A percentile compares a stretch with the other conserved stretches of the same genome.
phyloP scores from a whole-genome alignment of 352 stramenopile species.

The Phytophthora sojae region DNA sequence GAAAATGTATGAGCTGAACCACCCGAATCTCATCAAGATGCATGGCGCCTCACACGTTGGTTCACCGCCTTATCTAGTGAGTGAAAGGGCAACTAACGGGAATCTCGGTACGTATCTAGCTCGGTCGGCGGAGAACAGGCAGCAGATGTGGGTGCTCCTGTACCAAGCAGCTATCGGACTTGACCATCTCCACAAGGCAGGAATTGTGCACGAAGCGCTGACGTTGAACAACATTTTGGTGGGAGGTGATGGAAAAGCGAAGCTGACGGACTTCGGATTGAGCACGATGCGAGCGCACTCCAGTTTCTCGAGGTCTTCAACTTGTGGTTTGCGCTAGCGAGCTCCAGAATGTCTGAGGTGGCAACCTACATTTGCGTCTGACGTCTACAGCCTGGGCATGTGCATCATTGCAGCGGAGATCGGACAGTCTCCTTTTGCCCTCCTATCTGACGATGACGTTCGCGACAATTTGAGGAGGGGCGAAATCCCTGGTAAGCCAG shows the following conservation, averaged over 20 bases:
- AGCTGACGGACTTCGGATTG: conserved; percentile 9
- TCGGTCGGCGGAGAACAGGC: neutral
- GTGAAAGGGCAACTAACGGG: conserved; percentile 21
- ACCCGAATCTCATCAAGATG: conserved; percentile 31
- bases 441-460: conserved; percentile 11
- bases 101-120: conserved; percentile 14
- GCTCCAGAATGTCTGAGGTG: conserved; percentile 36
- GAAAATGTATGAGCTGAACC: neutral
- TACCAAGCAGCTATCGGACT: conserved; percentile 46
- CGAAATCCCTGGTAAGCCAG: neutral
- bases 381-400: conserved; percentile 43
- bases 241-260: neutral
- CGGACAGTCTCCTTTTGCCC: conserved; percentile 23
- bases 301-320: neutral
- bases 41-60: conserved; percentile 34
- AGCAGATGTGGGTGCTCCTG: conserved; percentile 20
- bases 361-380: conserved; percentile 23
- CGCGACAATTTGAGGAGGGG: conserved; percentile 6
- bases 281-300: neutral
- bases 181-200: conserved; percentile 27
- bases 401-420: conserved; percentile 38
- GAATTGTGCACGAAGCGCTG: conserved; percentile 12
- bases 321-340: conserved; percentile 8
- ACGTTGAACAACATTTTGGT: conserved; percentile 20
- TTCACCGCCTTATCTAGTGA: conserved; percentile 24